These are phyloP conservation scores for Suhomyces guaymorum DNA, from an alignment of 1,139 yeast genomes.

Conservation along the genomic window DNA sequence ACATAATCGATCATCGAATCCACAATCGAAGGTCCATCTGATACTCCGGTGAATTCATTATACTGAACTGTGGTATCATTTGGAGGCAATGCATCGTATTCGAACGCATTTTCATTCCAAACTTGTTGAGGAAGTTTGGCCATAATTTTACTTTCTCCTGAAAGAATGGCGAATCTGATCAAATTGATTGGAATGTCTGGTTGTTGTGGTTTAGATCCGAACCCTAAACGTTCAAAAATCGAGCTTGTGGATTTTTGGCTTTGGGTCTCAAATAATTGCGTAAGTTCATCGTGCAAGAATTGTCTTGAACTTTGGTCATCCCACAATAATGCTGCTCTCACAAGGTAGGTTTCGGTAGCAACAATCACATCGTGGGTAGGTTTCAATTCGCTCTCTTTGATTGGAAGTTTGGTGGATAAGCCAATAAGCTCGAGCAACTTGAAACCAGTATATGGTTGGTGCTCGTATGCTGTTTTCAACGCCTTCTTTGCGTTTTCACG, in stretches of 20 bases:
- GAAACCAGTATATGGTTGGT: conserved; percentile 62
- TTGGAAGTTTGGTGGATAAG: conserved; percentile 21
- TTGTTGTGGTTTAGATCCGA: conserved; percentile 7
- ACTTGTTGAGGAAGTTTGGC: conserved; percentile 62
- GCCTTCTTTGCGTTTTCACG: conserved; percentile 46
- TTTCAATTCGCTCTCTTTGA: conserved; percentile 26
- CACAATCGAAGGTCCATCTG: conserved; percentile 21
- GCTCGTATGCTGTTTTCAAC: conserved; percentile 50
- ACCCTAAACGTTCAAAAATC: conserved; percentile 22
- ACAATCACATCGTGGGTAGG: conserved; percentile 31
- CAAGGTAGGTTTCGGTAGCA: conserved; percentile 52
- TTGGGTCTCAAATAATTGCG: conserved; percentile 29
- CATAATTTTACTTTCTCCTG: conserved; percentile 71
- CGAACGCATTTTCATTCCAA: conserved; percentile 68
- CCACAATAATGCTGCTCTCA: conserved; percentile 53
- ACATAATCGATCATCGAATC: conserved; percentile 34
- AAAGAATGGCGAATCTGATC: conserved; percentile 63
- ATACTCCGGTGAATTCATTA: conserved; percentile 30
- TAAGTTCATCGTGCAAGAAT: conserved; percentile 51
- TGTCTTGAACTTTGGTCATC: conserved; percentile 44
- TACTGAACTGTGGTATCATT: conserved; percentile 28
- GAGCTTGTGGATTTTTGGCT: conserved; percentile 14
- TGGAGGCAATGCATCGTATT: conserved; percentile 74
- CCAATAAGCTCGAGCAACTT: conserved; percentile 49
- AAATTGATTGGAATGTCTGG: conserved; percentile 55